Evolutionary conservation across 2,329 filamentous ascomycete species (phyloP), one percentile per base, ranked within the genome.

Genomic region (Bretziella fagacearum): DNA sequence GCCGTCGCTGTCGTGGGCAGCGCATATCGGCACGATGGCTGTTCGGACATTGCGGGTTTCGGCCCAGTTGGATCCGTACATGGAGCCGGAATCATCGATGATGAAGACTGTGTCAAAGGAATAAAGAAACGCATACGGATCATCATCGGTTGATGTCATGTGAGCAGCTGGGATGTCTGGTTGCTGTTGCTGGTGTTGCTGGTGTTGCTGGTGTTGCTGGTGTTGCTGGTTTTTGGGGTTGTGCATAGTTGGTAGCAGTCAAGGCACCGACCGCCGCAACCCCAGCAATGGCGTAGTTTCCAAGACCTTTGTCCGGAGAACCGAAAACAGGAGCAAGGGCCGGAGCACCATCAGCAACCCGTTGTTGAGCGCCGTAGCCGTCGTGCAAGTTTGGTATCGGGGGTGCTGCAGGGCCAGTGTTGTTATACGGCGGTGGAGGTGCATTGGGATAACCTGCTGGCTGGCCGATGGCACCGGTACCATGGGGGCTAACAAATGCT

Each of bases 1-100:
- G 18, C 89, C 89, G 60, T 95, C 84, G 1, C 67, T 63, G 59
- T 96, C 89, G 60, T 83, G 78, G 3, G 67, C 60, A 1, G 84
- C 83, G 63, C 87, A 93, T 56, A 94, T 81, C 0, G 84, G 84
- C 0, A 84, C 73, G 56, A 96, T 86, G 41, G 75, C 69, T 26
- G 70, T 64, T 2, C 96, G 71, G 1, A 81, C 84, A 6, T 71
- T 65, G 22, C 70, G 64, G 0, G 84, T 83, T 60, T 95, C 83
- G 10, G 64, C 61, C 89, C 89, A 96, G 18, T 70, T 72, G n/a
- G 65, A 58, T 13, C 81, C 84, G 1, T 68, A 66, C 89, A 96
- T 96, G 55, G 81, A 87, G 4, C 77, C 75, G n/a, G 80, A 86
- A 65, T 96, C 89, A 58, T 96, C 89, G 57, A 96, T 84, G 1